These are phyloP conservation scores for Tulasnella sp. DNA, from an alignment of 768 basidiomycete genomes.

Conservation along the genomic window DNA sequence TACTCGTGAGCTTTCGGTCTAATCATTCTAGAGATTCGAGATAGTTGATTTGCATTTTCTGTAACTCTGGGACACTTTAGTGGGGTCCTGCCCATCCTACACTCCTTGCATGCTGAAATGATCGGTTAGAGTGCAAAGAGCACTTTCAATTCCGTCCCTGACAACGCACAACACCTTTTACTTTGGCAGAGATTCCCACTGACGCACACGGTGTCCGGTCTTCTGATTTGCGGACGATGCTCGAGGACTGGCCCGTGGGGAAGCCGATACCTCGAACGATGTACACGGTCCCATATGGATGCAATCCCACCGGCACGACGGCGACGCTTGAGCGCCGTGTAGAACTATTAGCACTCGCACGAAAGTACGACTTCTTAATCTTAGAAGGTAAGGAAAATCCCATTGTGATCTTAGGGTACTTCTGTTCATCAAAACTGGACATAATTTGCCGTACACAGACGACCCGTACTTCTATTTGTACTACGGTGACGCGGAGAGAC, in stretches of 20 bases:
- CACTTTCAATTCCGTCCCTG: too few species aligned
- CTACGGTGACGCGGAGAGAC: conserved; percentile 51
- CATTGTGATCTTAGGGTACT: background rate
- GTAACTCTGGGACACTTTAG: conserved; percentile 26
- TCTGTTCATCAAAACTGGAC: background rate
- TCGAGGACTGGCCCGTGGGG: conserved; percentile 62
- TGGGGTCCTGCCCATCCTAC: conserved; percentile 55
- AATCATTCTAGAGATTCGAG: background rate
- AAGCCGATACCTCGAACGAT: conserved; percentile 66
- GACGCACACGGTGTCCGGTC: conserved; percentile 63
- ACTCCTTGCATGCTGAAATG: conserved; percentile 43
- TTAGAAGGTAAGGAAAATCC: conserved; percentile 52
- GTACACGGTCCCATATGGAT: conserved; percentile 54
- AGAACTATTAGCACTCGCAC: conserved; percentile 59
- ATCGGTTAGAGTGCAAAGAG: too few species aligned
- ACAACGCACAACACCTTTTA: too few species aligned
- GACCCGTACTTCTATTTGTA: conserved; percentile 64
- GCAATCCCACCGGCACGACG: conserved; percentile 34
- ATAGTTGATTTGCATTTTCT: background rate
- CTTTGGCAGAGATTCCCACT: conserved; percentile 54
- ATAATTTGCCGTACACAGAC: conserved; percentile 32
- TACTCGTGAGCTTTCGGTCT: conserved; percentile 31
- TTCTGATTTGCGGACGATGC: conserved; percentile 43
- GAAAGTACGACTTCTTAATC: conserved; percentile 66
- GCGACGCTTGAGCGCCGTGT: conserved; percentile 55